These are phyloP conservation scores for Pyracantha coccinea DNA, from an alignment of 331 rosid species.

Conservation along the genomic window DNA sequence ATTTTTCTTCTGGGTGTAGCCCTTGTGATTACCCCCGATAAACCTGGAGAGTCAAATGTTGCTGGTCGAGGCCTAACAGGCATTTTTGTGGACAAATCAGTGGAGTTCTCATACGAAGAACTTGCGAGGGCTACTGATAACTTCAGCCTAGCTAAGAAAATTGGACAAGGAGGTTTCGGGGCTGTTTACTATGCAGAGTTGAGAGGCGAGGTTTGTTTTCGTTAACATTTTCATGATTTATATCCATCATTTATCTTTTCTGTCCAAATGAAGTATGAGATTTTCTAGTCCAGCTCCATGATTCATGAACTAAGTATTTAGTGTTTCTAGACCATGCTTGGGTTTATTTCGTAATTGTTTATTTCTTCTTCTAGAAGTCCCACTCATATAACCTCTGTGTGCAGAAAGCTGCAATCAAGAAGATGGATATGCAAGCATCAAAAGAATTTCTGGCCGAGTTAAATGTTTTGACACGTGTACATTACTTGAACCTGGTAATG, in stretches of 20 bases:
- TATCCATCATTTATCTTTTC: neutral
- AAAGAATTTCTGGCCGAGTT: constrained; percentile 71
- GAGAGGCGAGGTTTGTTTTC: constrained; percentile 86
- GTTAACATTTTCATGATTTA: neutral
- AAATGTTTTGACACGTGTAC: constrained; percentile 74
- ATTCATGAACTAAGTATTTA: neutral
- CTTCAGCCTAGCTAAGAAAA: constrained; percentile 70
- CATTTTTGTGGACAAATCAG: constrained; percentile 78
- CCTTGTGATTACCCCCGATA: constrained; percentile 23
- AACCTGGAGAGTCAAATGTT: constrained; percentile 24
- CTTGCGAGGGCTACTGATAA: constrained; percentile 69
- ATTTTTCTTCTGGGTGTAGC: constrained; percentile 30
- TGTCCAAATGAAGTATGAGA: neutral
- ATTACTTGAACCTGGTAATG: constrained; percentile 81
- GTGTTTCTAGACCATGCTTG: neutral
- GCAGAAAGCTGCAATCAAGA: constrained; percentile 84
- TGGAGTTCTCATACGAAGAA: constrained; percentile 81
- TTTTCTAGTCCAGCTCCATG: neutral
- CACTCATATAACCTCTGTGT: neutral
- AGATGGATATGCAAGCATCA: constrained; percentile 78
- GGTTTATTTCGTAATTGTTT: neutral
- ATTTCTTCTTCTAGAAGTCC: constrained; percentile 6
- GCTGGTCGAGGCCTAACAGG: constrained; percentile 37
- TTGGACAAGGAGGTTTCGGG: constrained; percentile 96
- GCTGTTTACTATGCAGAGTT: constrained; percentile 88